Base-by-base conservation (phyloP, 2,329 filamentous ascomycete genomes). In the Neofusicoccum laricinum region DNA sequence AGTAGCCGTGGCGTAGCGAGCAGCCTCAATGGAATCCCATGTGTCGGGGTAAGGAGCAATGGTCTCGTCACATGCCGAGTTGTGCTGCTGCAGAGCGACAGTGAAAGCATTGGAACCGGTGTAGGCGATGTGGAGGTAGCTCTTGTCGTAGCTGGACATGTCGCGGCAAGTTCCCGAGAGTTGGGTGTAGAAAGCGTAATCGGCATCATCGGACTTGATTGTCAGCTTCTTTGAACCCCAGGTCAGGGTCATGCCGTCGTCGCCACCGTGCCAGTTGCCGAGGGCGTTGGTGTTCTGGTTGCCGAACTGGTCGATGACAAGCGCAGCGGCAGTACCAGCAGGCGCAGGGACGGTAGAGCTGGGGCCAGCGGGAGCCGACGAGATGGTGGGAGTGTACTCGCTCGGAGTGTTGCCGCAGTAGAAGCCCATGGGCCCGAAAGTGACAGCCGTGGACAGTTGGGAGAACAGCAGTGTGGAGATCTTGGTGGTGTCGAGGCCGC, bases 21-120 rank as follows among this genome's bases (percentile, higher is more conserved):
- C 78, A 1, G 87, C 87, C 72, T 90, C 87, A 17, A 90, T 78
- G 0, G 86, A 88, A 72, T 90, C 88, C 81, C 87, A 88, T 0
- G 88, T 90, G 71, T 86, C 86, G 0, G 88, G 88, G 69, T 83
- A 90, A 0, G 88, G 88, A 17, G 81, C 80, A 30, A 85, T 78
- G 17, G 73, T 71, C 4, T 81, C 76, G 71, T 86, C 81, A 71
- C 88, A 90, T 17, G 81, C 75, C 19, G 78, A 76, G 69, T 91
- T 91, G 76, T 90, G 85, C 75, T 90, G 87, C 69, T 89, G 87
- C 58, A 91, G 73, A 1, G 88, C 82, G 50, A 90, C 78, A 6
- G 84, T 86, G 74, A 90, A 91, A 30, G 84, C 83, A 67, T 82
- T 85, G 70, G 82, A 85, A 8, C 88, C 88, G 1, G 80, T 82